Evolutionary conservation across 768 basidiomycete species (phyloP), one percentile per base, ranked within the genome.

Genomic region (Rickenella mellea): DNA sequence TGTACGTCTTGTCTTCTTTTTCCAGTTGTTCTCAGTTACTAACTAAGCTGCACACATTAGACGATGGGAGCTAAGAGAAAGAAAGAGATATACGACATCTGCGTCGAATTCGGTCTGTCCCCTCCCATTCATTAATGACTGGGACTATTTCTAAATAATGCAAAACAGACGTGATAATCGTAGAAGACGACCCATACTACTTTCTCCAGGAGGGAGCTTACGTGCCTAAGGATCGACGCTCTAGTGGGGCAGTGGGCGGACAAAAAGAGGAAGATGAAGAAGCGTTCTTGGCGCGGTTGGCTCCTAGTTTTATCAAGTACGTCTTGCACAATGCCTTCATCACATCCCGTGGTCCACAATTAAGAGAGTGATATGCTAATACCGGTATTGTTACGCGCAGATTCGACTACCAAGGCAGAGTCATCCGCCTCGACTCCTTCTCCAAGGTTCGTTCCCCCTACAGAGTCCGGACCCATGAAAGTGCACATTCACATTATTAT

Each of bases 181-280:
- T 83, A 41, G 85, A 89, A 64, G 86, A 90, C 51, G 86, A 88
- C 59, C 86, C 87, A 3, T 87, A 88, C 58, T 79, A 74, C 59
- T 83, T 85, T 63, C 64, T 87, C 19, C 83, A 86, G 55, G 61
- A 76, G 47, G 74, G 71, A 0, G 47, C 60, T 2, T 86, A 82
- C 56, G 53, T 66, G 6, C 70, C 67, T 5, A 47, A 50, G 22
- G 59, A 59, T 24, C 67, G 63, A 17, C 46, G 46, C 41, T 40
- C 36, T 2, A 40, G 39, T 17, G 42, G 42, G n/a, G 39, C 45
- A 24, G 32, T 30, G 28, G 28, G 28, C 7, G 12, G 6, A 10
- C 11, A n/a, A 19, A 8, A 43, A 4, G 46, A 40, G 45, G 63
- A 53, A 21, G 70, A 68, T 25, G 65, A 68, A 19, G 67, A 66